These are phyloP conservation scores for Moesziomyces sp. DNA, from an alignment of 1,284 basidiomycete genomes.

Conservation along the genomic window DNA sequence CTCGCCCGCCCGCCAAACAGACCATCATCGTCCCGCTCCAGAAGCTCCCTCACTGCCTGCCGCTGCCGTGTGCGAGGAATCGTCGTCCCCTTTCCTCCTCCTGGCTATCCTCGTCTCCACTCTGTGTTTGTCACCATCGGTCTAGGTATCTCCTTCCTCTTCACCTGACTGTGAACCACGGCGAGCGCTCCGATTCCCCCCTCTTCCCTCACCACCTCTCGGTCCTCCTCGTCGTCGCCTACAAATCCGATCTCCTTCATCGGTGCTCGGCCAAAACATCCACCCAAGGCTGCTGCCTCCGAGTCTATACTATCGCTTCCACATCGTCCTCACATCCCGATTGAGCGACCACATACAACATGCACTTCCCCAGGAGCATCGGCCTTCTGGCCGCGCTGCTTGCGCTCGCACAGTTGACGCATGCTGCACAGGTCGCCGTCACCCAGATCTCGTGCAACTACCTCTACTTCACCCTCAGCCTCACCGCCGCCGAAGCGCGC, in stretches of 20 bases:
- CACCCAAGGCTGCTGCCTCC: too few species aligned
- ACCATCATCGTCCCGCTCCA: too few species aligned
- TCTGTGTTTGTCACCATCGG: too few species aligned
- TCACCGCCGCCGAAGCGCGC: slow-evolving; percentile 21
- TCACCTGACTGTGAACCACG: neutral
- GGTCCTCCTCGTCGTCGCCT: neutral
- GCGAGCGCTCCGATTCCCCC: neutral
- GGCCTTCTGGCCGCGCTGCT: slow-evolving; percentile 28
- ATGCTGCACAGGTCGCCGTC: slow-evolving; percentile 23
- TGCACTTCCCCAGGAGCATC: slow-evolving; percentile 9
- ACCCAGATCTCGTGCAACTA: slow-evolving; percentile 28
- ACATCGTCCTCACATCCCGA: neutral
- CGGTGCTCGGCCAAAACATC: too few species aligned
- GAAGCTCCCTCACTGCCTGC: too few species aligned
- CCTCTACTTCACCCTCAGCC: slow-evolving; percentile 26
- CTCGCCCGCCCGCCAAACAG: too few species aligned
- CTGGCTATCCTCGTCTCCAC: too few species aligned
- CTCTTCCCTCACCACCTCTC: neutral
- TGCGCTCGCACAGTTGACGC: slow-evolving; percentile 16
- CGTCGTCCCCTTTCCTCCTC: too few species aligned
- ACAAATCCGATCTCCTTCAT: neutral
- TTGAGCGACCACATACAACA: neutral
- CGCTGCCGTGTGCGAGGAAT: too few species aligned
- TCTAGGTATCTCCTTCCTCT: too few species aligned
- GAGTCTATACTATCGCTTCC: too few species aligned